Evolutionary conservation across 148 eudicot species (phyloP).

Genomic region (Rhododendron mucronatum): DNA sequence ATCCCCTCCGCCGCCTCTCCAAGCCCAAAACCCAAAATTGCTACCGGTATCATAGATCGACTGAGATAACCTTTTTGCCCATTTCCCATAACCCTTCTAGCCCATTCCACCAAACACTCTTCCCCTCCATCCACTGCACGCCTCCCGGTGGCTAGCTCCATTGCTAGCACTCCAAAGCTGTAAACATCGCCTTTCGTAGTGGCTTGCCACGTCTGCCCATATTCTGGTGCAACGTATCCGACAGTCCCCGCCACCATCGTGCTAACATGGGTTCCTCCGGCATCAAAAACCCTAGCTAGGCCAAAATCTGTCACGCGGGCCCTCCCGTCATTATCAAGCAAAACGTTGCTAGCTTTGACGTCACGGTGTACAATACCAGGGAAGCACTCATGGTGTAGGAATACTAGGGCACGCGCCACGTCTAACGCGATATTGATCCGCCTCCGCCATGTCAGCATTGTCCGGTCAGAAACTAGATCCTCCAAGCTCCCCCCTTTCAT

Average conservation of each 20-base stretch:
- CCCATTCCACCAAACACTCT: constrained; percentile 87
- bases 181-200: constrained; percentile 97
- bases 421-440: constrained; percentile 63
- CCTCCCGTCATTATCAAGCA: constrained; percentile 64
- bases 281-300: constrained; percentile 69
- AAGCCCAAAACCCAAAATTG: constrained; percentile 34
- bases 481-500: constrained; percentile 94
- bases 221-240: constrained; percentile 95
- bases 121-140: constrained; percentile 81
- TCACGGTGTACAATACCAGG: constrained; percentile 87
- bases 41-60: constrained; percentile 25
- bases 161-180: constrained; percentile 79
- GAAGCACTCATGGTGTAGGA: constrained; percentile 78
- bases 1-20: constrained; percentile 54
- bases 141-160: constrained; percentile 93
- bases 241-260: constrained; percentile 94
- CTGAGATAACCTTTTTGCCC: constrained; percentile 20
- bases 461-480: constrained; percentile 51
- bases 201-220: constrained; percentile 92
- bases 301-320: constrained; percentile 93
- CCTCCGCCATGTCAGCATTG: constrained; percentile 44
- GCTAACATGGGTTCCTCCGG: constrained; percentile 72
- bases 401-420: constrained; percentile 75
- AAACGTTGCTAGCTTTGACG: constrained; percentile 90
- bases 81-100: constrained; percentile 53